These are phyloP conservation scores for Chaetomiaceae sp. DNA, from an alignment of 2,329 filamentous ascomycete species.

Conservation along the genomic window DNA sequence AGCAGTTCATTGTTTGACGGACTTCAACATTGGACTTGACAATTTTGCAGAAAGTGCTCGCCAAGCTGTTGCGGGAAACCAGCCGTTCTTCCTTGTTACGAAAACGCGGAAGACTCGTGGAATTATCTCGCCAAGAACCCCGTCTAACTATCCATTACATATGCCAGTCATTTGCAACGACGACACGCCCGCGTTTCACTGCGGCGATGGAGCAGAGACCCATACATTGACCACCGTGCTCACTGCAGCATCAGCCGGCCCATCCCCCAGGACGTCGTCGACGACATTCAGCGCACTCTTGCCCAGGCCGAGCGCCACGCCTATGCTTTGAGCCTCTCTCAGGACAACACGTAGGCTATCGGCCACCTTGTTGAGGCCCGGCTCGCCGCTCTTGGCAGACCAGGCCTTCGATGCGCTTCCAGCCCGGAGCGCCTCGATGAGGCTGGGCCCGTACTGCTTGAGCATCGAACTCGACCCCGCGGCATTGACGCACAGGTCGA, in stretches of 20 bases:
- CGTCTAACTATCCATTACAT: no score
- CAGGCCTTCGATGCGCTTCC: conserved; percentile 22
- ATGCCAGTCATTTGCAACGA: not conserved
- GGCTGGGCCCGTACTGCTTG: conserved; percentile 32
- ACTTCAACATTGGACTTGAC: no score
- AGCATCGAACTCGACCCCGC: conserved; percentile 39
- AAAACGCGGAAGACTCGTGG: no score
- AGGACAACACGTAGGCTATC: conserved; percentile 33
- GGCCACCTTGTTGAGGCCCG: conserved; percentile 28
- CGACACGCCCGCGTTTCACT: not conserved
- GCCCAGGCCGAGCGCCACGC: conserved; percentile 37
- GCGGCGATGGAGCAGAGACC: conserved; percentile 4
- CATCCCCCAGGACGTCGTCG: conserved; percentile 26
- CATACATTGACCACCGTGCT: conserved; percentile 26
- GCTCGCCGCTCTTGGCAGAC: conserved; percentile 13
- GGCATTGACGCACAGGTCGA: conserved; percentile 40
- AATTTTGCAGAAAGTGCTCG: no score
- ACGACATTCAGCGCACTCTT: conserved; percentile 35
- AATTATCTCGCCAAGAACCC: no score
- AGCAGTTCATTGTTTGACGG: no score
- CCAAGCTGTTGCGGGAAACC: no score
- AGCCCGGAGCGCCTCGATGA: conserved; percentile 32
- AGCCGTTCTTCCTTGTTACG: no score
- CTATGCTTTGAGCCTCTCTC: conserved; percentile 38
- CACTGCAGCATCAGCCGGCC: conserved; percentile 17